phyloP scores from a whole-genome alignment of 257 asterid genomes.

The Solanum stenotomum region DNA sequence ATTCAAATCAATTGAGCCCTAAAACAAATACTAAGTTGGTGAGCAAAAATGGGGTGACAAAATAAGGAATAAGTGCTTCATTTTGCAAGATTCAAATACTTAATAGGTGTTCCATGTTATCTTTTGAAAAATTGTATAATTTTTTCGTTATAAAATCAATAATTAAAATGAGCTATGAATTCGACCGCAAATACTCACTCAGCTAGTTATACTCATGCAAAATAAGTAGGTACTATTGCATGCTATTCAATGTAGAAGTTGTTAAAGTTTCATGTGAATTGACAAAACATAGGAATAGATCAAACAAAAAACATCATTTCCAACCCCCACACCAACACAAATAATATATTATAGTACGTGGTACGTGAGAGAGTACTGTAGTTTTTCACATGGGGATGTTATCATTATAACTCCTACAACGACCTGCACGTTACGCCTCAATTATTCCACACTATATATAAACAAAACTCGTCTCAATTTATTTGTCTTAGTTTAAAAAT shows the following conservation, averaged over 20 bases:
- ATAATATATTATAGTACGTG: background rate
- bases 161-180: background rate
- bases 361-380: background rate
- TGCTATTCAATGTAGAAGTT: background rate
- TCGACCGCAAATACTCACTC: background rate
- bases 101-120: background rate
- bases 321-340: background rate
- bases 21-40: background rate
- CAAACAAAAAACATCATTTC: background rate
- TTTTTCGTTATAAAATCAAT: background rate
- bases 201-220: background rate
- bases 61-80: background rate
- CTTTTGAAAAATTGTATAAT: too few species aligned
- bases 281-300: background rate
- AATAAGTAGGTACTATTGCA: background rate
- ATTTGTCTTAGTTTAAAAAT: background rate
- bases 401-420: slow-evolving; percentile 24
- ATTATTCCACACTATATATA: background rate
- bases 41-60: background rate
- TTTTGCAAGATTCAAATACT: background rate
- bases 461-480: background rate
- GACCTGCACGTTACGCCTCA: slow-evolving; percentile 26
- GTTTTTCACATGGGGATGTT: slow-evolving; percentile 22
- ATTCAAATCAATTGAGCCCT: background rate
- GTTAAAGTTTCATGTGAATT: background rate